Conservation (phyloP, 495 filamentous ascomycete genomes). For the Penicillium pulvis region DNA sequence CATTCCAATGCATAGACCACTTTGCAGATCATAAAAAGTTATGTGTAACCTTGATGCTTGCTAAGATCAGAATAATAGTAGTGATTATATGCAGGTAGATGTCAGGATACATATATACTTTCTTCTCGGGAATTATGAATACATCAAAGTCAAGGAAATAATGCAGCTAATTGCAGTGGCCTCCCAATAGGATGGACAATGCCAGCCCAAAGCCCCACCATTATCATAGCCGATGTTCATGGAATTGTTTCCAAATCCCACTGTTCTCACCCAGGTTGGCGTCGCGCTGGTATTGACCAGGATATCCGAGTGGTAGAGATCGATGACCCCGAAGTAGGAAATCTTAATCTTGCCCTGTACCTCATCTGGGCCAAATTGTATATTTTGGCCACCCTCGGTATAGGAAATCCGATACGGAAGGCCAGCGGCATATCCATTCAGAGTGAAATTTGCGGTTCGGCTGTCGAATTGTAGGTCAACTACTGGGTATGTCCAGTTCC, state of each 20-base stretch:
- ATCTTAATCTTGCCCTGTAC: slow-evolving; percentile 16
- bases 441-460: slow-evolving; percentile 16
- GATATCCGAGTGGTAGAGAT: slow-evolving; percentile 21
- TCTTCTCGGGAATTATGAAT: background rate
- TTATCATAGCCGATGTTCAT: slow-evolving; percentile 14
- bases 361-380: slow-evolving; percentile 5
- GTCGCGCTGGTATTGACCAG: slow-evolving; percentile 10
- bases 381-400: background rate
- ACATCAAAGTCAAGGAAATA: slow-evolving; percentile 1
- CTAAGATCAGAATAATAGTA: too few relatives aligned
- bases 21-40: too few relatives aligned
- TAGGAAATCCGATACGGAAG: slow-evolving; percentile 1
- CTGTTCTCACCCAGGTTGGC: slow-evolving; percentile 16
- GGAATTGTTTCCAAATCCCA: slow-evolving; percentile 21
- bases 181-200: background rate
- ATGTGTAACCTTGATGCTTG: too few relatives aligned
- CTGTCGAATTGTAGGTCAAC: slow-evolving; percentile 15
- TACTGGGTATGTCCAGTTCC: slow-evolving; percentile 11
- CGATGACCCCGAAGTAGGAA: slow-evolving; percentile 14
- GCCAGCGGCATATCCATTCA: slow-evolving; percentile 12
- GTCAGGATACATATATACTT: too few relatives aligned
- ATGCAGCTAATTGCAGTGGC: background rate
- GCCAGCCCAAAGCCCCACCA: slow-evolving; percentile 1
- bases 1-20: too few relatives aligned
- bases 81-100: too few relatives aligned